A percentile compares a stretch with the other conserved stretches of the same genome.
Evolutionary conservation across 1,284 basidiomycete genomes (phyloP).

Genomic region (Puccinia coronata): DNA sequence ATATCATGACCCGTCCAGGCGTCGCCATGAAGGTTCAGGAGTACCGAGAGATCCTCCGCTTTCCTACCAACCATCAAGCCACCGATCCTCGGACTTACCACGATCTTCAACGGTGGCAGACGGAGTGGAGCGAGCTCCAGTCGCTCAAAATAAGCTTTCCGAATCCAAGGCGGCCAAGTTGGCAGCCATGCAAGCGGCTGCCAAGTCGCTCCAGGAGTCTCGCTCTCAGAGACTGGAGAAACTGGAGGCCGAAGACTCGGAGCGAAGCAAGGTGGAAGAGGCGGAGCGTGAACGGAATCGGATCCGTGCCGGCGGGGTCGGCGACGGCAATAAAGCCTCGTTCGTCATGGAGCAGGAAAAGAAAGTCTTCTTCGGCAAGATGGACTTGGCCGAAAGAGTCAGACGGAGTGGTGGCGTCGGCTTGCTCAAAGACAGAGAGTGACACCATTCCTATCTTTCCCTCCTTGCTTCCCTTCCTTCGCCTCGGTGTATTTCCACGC

Average conservation of each 20-base stretch:
- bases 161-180: constrained; percentile 37
- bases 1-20: constrained; percentile 4
- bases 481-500: too few species aligned
- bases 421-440: constrained; percentile 30
- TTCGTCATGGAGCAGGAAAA: constrained; percentile 45
- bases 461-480: too few species aligned
- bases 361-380: constrained; percentile 44
- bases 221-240: constrained; percentile 9
- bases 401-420: constrained; percentile 34
- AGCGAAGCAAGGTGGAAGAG: constrained; percentile 20
- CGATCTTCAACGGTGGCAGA: not conserved
- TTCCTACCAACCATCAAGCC: not conserved
- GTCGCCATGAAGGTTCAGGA: not conserved
- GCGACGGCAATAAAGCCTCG: constrained; percentile 35
- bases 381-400: constrained; percentile 36
- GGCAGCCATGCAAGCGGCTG: constrained; percentile 38
- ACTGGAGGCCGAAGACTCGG: constrained; percentile 28
- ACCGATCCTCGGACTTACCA: not conserved
- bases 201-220: not conserved
- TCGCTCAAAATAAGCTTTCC: not conserved
- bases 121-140: not conserved
- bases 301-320: constrained; percentile 25
- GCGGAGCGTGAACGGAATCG: constrained; percentile 30
- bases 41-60: not conserved
- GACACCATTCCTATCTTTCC: not conserved